A percentile compares a stretch with the other conserved stretches of the same genome.
Evolutionary conservation across 2,329 filamentous ascomycete species (phyloP).

Genomic region (Apiospora sp.): DNA sequence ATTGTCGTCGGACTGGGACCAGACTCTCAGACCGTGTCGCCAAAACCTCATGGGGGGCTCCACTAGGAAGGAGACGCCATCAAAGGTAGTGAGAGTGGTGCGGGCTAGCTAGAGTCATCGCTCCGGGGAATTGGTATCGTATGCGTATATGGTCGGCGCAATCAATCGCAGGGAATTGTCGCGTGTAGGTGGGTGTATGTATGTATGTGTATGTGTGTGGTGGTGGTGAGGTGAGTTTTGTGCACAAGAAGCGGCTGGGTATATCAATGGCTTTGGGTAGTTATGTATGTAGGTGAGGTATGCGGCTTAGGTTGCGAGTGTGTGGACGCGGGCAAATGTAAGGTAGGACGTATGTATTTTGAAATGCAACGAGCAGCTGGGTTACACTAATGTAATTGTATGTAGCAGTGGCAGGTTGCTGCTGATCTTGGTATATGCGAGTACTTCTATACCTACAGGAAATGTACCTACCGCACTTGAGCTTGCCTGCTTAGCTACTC

Average conservation of each 20-base stretch:
- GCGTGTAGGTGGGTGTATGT: background rate
- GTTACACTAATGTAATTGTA: background rate
- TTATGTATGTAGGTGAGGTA: background rate
- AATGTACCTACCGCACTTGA: background rate
- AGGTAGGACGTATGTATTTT: background rate
- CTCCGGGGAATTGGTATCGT: constrained; percentile 23
- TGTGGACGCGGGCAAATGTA: background rate
- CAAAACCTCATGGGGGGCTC: constrained; percentile 29
- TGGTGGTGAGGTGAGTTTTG: background rate
- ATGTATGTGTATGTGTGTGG: background rate
- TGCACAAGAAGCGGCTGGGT: constrained; percentile 10
- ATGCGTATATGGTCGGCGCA: constrained; percentile 10
- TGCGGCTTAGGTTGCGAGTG: background rate
- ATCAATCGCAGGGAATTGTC: constrained; percentile 10
- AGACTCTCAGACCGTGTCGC: constrained; percentile 21
- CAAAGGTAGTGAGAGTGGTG: constrained; percentile 23
- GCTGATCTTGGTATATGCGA: background rate
- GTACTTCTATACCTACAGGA: background rate
- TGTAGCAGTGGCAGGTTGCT: background rate
- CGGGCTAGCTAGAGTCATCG: constrained; percentile 26
- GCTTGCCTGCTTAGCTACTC: background rate
- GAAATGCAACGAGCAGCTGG: constrained; percentile 11
- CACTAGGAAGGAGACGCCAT: constrained; percentile 29
- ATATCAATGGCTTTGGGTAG: background rate
- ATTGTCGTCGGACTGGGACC: constrained; percentile 56